phyloP scores from a whole-genome alignment of 805 yeast genomes.

The Cyberlindnera samutprakarnensis region DNA sequence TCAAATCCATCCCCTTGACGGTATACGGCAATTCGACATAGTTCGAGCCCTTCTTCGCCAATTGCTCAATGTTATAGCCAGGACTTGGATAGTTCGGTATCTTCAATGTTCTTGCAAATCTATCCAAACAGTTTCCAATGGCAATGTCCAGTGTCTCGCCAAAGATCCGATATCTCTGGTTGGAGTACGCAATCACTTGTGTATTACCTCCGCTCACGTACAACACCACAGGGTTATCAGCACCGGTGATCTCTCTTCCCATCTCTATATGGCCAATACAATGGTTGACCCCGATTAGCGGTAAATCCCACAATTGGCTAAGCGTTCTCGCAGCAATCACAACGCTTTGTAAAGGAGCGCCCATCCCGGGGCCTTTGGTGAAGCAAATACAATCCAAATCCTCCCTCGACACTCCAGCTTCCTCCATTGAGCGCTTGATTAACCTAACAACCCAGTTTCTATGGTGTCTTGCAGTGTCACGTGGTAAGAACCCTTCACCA shows the following conservation, averaged over 20 bases:
- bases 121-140: slow-evolving; percentile 91
- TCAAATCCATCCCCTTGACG: slow-evolving; percentile 96
- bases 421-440: slow-evolving; percentile 56
- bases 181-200: slow-evolving; percentile 94
- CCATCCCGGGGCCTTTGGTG: slow-evolving; percentile 99
- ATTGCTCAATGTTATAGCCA: slow-evolving; percentile 92
- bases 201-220: slow-evolving; percentile 99
- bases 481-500: slow-evolving; percentile 94
- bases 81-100: slow-evolving; percentile 95
- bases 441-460: slow-evolving; percentile 88
- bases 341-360: slow-evolving; percentile 93
- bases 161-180: slow-evolving; percentile 90
- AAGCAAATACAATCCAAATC: slow-evolving; percentile 81
- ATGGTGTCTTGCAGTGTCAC: slow-evolving; percentile 96
- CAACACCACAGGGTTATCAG: slow-evolving; percentile 91
- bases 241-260: slow-evolving; percentile 99
- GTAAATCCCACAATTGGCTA: slow-evolving; percentile 70
- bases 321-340: slow-evolving; percentile 88
- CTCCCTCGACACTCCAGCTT: slow-evolving; percentile 40
- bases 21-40: slow-evolving; percentile 85
- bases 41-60: slow-evolving; percentile 62
- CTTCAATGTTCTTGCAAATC: slow-evolving; percentile 87
- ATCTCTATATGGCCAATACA: slow-evolving; percentile 98
- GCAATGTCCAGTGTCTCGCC: slow-evolving; percentile 99
- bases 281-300: slow-evolving; percentile 92